Conservation (phyloP, 495 filamentous ascomycete genomes). For the Neurospora sp. region DNA sequence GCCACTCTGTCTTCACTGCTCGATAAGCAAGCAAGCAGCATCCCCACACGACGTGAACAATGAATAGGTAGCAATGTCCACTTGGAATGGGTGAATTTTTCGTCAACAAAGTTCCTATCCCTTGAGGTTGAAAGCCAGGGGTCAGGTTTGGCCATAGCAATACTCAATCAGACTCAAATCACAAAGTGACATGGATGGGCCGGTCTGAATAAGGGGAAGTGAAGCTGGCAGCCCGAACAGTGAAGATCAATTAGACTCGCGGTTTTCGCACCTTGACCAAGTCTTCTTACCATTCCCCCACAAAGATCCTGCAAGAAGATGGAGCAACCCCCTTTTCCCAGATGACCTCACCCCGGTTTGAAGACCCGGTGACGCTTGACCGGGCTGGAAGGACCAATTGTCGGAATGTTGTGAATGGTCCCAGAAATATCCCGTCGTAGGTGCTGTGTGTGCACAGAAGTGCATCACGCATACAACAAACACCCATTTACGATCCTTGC, state of each 20-base stretch:
- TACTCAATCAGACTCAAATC: neutral
- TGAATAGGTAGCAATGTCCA: neutral
- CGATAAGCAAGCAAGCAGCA: neutral
- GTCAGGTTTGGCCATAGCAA: neutral
- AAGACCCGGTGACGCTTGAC: neutral
- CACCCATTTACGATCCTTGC: neutral
- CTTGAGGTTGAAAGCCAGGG: neutral
- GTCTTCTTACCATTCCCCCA: neutral
- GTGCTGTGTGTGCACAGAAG: neutral
- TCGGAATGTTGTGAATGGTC: neutral
- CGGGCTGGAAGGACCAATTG: neutral
- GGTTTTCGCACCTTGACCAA: neutral
- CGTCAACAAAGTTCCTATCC: neutral
- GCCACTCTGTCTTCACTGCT: neutral
- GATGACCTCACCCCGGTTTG: neutral
- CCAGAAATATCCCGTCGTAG: neutral
- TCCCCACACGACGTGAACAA: neutral
- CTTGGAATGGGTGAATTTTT: neutral
- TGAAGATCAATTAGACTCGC: neutral
- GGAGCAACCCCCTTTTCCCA: neutral
- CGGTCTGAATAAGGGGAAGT: neutral
- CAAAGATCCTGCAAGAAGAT: neutral
- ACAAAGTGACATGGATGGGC: neutral
- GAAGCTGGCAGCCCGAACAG: neutral
- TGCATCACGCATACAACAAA: neutral